Base-by-base conservation (phyloP, 495 filamentous ascomycete species). In the Penicillium canariense region DNA sequence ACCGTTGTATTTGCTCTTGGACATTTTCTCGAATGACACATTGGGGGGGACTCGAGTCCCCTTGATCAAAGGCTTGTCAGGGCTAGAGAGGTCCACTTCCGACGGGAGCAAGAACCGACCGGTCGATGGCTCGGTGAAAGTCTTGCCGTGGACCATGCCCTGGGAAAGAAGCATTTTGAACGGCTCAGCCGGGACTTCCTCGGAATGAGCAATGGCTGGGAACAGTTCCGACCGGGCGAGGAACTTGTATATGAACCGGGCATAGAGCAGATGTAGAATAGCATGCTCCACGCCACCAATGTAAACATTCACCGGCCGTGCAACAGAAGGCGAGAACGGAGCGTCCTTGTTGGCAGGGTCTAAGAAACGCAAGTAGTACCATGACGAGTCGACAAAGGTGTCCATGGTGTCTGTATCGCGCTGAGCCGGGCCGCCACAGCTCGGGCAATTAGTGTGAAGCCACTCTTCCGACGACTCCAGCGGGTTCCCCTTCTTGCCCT, bases 391-490 rank as follows among this genome's bases (percentile, higher is more conserved):
- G 32, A 96, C 89, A 68, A 96, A 96, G 0, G 91, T 96, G 67
- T 96, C 91, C 91, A 96, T 95, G 0, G 91, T 96, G 63, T 96
- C 91, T 2, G 91, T 96, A 61, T 96, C 91, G 27, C 91, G 83
- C 62, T 82, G 87, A 7, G 90, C 91, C 4, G 79, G 69, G 4
- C 80, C 77, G 9, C 75, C 71, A 56, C 91, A 96, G 27, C 79
- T 86, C 2, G 91, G 91, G 61, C 91, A 96, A 0, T 75, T 59
- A 0, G 85, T 88, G 58, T 91, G 82, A 6, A 88, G 75, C 88
- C 89, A 96, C 17, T 88, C 84, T 12, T 81, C 70, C 25, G 81
- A 79, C 17, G 83, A 77, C 49, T 90, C 86, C 5, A 96, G 77
- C 0, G 90, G 88, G 57, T 90, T 94, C 0, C 91, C 91, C 12